A percentile compares a stretch with the other conserved stretches of the same genome.
These are phyloP conservation scores for Monilinia vaccinii-corymbosi DNA, from an alignment of 2,329 filamentous ascomycete genomes.

Conservation along the genomic window DNA sequence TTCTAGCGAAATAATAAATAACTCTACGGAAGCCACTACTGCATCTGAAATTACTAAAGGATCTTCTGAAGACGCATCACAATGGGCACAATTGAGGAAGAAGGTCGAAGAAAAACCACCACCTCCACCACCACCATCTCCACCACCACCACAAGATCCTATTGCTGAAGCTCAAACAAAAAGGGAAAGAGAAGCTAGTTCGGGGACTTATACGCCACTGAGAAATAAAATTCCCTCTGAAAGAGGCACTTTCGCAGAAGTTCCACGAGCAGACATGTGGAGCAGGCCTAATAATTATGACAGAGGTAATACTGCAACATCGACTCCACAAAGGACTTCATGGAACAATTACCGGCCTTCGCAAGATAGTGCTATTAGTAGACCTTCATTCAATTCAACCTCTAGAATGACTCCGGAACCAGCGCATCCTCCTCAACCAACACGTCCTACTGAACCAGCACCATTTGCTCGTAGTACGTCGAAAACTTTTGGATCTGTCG, in stretches of 20 bases:
- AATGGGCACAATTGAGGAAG: conserved; percentile 18
- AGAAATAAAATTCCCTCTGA: conserved; percentile 2
- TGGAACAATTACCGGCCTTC: not conserved
- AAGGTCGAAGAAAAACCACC: conserved; percentile 3
- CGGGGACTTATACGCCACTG: conserved; percentile 21
- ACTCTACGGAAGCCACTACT: not conserved
- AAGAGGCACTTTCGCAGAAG: not conserved
- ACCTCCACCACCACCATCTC: not conserved
- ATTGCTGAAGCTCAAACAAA: conserved; percentile 19
- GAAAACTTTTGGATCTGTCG: not conserved
- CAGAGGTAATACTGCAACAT: not conserved
- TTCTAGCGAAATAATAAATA: not conserved
- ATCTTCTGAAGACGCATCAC: not conserved
- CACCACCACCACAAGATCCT: not conserved
- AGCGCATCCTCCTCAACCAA: not conserved
- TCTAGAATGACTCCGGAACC: not conserved
- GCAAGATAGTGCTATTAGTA: not conserved
- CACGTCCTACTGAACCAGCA: not conserved
- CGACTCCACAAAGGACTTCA: too few species aligned
- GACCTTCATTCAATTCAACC: not conserved
- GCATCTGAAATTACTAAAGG: not conserved
- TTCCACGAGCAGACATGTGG: conserved; percentile 2
- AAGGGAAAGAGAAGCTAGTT: conserved; percentile 22
- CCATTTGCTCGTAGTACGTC: not conserved
- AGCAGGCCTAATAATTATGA: conserved; percentile 1